Conservation (phyloP, 2,329 filamentous ascomycete genomes). For the Calonectria leucothoes region DNA sequence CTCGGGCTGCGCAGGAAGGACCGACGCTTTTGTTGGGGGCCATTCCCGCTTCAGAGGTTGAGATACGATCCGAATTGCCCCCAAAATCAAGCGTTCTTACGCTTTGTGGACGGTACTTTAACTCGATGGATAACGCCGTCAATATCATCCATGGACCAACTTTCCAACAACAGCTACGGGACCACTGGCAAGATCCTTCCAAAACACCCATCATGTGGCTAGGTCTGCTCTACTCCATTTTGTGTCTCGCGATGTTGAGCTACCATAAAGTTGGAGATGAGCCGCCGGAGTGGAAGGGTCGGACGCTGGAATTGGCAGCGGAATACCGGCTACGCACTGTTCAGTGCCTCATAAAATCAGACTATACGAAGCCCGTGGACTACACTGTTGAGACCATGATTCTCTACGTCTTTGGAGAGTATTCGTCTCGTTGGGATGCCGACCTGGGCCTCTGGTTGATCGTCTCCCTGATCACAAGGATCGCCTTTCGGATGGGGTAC, state of each 20-base stretch:
- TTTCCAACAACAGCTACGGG: conserved; percentile 78
- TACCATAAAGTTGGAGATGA: conserved; percentile 85
- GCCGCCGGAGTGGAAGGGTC: conserved; percentile 81
- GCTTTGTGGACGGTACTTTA: conserved; percentile 90
- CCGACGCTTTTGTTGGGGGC: conserved; percentile 85
- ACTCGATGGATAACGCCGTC: conserved; percentile 78
- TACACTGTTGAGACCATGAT: conserved; percentile 84
- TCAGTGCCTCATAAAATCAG: conserved; percentile 80
- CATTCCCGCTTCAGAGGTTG: conserved; percentile 76
- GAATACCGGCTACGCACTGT: conserved; percentile 79
- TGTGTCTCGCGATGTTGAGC: conserved; percentile 82
- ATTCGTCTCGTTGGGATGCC: conserved; percentile 78
- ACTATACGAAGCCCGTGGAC: conserved; percentile 80
- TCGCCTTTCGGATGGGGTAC: conserved; percentile 78
- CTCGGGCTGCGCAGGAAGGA: conserved; percentile 69
- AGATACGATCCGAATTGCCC: conserved; percentile 84
- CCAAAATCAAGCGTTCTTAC: conserved; percentile 85
- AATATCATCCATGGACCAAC: conserved; percentile 86
- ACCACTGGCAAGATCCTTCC: conserved; percentile 77
- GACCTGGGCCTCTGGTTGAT: conserved; percentile 75
- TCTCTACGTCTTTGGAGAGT: conserved; percentile 81
- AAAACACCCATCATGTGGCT: conserved; percentile 83
- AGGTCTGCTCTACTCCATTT: conserved; percentile 79
- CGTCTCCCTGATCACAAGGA: conserved; percentile 64
- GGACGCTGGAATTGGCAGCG: conserved; percentile 67